Evolutionary conservation across 2,329 filamentous ascomycete genomes (phyloP).

Genomic region (Fusarium phyllophilum): DNA sequence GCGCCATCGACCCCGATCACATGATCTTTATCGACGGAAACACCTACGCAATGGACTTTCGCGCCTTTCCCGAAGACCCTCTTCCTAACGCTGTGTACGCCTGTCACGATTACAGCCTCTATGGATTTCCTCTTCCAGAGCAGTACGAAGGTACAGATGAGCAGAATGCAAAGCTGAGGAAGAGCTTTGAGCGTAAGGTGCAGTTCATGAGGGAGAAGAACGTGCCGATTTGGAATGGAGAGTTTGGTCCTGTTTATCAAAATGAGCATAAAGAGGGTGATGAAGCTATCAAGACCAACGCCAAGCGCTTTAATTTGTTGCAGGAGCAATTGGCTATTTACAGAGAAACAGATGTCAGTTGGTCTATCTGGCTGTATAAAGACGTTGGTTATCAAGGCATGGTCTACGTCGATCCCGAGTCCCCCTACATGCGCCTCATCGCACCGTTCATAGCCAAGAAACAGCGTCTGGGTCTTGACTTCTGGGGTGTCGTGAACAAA

Average conservation of each 20-base stretch:
- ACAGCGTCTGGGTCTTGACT: constrained; percentile 61
- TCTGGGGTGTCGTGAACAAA: constrained; percentile 58
- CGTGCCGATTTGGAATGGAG: constrained; percentile 60
- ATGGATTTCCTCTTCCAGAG: constrained; percentile 59
- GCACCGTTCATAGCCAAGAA: constrained; percentile 66
- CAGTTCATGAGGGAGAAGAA: constrained; percentile 55
- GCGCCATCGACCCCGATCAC: constrained; percentile 57
- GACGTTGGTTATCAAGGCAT: constrained; percentile 67
- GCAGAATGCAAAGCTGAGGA: constrained; percentile 55
- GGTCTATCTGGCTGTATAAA: constrained; percentile 71
- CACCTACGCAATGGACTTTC: constrained; percentile 64
- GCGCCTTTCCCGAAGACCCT: constrained; percentile 52
- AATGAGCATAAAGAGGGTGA: constrained; percentile 48
- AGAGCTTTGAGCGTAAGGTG: constrained; percentile 55
- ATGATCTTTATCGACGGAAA: constrained; percentile 64
- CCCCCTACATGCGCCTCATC: constrained; percentile 61
- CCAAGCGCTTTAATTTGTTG: constrained; percentile 54
- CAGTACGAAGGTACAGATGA: constrained; percentile 53
- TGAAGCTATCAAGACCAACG: constrained; percentile 51
- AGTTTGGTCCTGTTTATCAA: constrained; percentile 63
- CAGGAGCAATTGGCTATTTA: constrained; percentile 55
- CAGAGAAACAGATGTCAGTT: constrained; percentile 52
- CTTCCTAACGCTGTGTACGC: constrained; percentile 62
- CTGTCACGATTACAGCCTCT: constrained; percentile 63
- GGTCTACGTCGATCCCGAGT: constrained; percentile 59